Conservation (phyloP, 768 basidiomycete genomes). For the Collybia sordida region DNA sequence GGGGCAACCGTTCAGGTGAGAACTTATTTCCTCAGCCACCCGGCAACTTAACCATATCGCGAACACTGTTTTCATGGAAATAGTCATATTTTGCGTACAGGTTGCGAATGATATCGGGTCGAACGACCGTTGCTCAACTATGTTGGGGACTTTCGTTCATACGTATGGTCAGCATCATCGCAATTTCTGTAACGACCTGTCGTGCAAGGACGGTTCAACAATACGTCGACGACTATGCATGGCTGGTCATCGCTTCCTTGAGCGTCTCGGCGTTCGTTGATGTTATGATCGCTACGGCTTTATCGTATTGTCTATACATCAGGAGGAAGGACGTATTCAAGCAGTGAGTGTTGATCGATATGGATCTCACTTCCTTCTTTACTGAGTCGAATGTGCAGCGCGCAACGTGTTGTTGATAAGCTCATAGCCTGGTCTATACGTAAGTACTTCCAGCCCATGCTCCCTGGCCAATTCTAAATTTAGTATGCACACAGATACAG, state of each 20-base stretch:
- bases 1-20: conserved; percentile 10
- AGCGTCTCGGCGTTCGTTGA: conserved; percentile 8
- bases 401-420: conserved; percentile 8
- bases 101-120: conserved; percentile 5
- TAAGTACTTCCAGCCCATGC: not conserved
- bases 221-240: conserved; percentile 3
- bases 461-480: not conserved
- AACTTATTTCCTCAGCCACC: not conserved
- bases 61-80: no score
- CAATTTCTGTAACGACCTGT: conserved; percentile 9
- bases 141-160: conserved; percentile 12
- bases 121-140: not conserved
- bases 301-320: conserved; percentile 6
- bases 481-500: conserved; percentile 7
- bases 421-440: conserved; percentile 14
- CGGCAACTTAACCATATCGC: not conserved
- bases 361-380: not conserved
- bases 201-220: not conserved
- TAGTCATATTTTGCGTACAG: conserved; percentile 16
- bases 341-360: not conserved
- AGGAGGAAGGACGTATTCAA: conserved; percentile 5
- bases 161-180: conserved; percentile 2
- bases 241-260: conserved; percentile 8
- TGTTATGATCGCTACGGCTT: conserved; percentile 5
- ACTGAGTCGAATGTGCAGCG: not conserved